Base-by-base conservation (phyloP, 192 early-diverging fungal species). In the Chytriomyces confervae region DNA sequence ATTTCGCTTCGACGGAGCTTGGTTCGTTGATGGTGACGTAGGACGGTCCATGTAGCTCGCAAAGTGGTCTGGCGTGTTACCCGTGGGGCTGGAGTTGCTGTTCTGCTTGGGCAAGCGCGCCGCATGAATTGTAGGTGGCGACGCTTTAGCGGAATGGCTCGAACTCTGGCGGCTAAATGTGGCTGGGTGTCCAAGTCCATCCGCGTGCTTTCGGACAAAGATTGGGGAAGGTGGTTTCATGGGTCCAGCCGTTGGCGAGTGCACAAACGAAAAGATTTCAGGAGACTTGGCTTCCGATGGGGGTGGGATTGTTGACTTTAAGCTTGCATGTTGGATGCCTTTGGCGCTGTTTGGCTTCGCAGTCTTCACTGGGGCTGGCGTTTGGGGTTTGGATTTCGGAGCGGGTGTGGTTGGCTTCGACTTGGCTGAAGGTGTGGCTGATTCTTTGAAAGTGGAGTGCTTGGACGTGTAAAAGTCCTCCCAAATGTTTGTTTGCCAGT, bases 401-500 rank as follows among this genome's bases (percentile, higher is more conserved):
- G 51, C 51, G 3, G 69, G 24, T 5, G 69, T 61, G 16, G 10
- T 11, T 36, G 36, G 72, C 60, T 62, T 36, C 24, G n/a, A 45
- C 69, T 50, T 11, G 2, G 9, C 11, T 13, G 16, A 11, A n/a
- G 47, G 23, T 51, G 10, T 6, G 4, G 36, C 36, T 23, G n/a
- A 18, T 20, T 48, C 18, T 23, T 9, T 8, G 53, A 9, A 18
- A 5, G 69, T 49, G 24, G 43, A 23, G 36, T 43, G 53, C 24
- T 74, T 63, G 24, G 72, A 50, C 24, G 72, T 74, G 62, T 74
- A 74, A 45, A 74, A 74, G 72, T 74, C 72, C 24, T 60, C 61
- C 72, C 72, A 74, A 20, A 74, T 29, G 10, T 50, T 60, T 46
- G 23, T 10, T 23, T 74, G 57, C 72, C 72, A 74, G 72, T 74